These are phyloP conservation scores for Apiotrichum domesticum DNA, from an alignment of 1,284 basidiomycete species.

Conservation along the genomic window DNA sequence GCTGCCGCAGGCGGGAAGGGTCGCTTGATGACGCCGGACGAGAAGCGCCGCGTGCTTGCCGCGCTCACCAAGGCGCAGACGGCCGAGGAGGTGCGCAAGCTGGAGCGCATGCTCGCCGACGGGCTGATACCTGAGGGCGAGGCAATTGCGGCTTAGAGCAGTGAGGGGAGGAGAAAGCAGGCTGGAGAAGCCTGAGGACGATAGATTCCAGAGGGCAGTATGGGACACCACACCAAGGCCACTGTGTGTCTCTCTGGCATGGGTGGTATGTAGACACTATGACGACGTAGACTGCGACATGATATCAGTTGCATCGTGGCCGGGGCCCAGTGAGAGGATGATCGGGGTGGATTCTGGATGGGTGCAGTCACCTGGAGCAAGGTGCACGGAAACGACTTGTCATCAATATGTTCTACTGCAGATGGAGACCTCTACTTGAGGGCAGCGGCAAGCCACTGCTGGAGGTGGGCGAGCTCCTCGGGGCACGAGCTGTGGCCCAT, in stretches of 20 bases:
- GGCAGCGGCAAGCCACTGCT: constrained; percentile 32
- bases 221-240: no score
- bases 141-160: constrained; percentile 14
- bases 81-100: constrained; percentile 78
- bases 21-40: constrained; percentile 83
- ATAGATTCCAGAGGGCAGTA: no score
- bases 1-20: constrained; percentile 53
- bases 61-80: constrained; percentile 86
- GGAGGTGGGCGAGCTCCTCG: constrained; percentile 61
- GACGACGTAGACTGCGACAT: not conserved
- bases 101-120: constrained; percentile 82
- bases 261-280: no score
- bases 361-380: no score
- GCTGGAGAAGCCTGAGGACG: no score
- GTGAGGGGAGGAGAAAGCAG: not conserved
- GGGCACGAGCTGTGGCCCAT: constrained; percentile 60
- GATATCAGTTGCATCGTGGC: not conserved
- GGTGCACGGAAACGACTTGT: no score
- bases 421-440: constrained; percentile 20
- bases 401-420: not conserved
- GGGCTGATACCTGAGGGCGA: constrained; percentile 63
- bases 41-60: constrained; percentile 79
- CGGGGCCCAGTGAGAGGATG: no score
- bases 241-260: not conserved
- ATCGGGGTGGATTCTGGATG: no score